Percentiles rank a stretch among this genome's conserved stretches.
phyloP scores from a whole-genome alignment of 306 rosid genomes.

The Ziziphus jujuba region DNA sequence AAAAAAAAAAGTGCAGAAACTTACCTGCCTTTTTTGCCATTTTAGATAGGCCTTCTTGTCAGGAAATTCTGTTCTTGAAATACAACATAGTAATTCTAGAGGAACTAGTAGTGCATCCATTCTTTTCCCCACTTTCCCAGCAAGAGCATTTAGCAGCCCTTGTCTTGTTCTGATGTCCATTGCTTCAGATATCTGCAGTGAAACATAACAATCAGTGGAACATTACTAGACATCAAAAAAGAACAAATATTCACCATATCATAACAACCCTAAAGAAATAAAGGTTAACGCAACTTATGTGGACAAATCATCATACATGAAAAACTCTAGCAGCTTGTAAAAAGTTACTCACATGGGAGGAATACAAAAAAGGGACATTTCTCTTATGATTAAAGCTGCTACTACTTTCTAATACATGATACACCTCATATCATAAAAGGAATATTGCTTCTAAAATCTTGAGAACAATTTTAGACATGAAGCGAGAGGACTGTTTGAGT shows the following conservation, averaged over 20 bases:
- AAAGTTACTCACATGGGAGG: too few species aligned
- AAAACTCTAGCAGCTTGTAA: not conserved
- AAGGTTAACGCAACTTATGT: not conserved
- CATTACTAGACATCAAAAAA: not conserved
- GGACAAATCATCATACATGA: not conserved
- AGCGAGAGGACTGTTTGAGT: too few species aligned
- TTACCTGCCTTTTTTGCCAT: slow-evolving; percentile 99
- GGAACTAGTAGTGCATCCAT: slow-evolving; percentile 94
- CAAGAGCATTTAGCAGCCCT: slow-evolving; percentile 91
- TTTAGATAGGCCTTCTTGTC: slow-evolving; percentile 91
- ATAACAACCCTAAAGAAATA: not conserved
- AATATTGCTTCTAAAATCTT: too few species aligned
- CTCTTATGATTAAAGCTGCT: too few species aligned
- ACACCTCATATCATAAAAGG: too few species aligned
- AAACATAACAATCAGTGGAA: slow-evolving; percentile 1
- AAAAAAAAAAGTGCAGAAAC: slow-evolving; percentile 26
- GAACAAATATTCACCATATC: slow-evolving; percentile 4
- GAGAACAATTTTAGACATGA: too few species aligned
- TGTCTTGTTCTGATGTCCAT: slow-evolving; percentile 90
- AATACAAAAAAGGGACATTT: too few species aligned
- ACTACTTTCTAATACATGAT: too few species aligned
- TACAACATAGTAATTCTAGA: slow-evolving; percentile 84
- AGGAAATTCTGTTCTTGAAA: slow-evolving; percentile 91
- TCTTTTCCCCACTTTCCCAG: slow-evolving; percentile 91
- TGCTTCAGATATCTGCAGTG: slow-evolving; percentile 78